phyloP scores from a whole-genome alignment of 768 basidiomycete genomes.

The Pleurotus pulmonarius region DNA sequence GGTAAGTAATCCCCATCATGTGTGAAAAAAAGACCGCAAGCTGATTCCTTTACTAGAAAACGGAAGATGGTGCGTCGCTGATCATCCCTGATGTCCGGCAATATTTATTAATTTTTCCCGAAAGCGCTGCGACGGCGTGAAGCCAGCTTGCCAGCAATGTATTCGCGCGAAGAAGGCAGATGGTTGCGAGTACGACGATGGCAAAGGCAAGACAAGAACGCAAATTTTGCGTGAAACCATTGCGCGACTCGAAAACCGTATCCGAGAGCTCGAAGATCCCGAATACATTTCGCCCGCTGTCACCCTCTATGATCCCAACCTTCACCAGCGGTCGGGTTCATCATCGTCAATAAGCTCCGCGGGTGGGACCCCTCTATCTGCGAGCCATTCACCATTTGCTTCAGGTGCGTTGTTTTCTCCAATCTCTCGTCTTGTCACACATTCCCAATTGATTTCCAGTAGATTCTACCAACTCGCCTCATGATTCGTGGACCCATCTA shows the following conservation, averaged over 20 bases:
- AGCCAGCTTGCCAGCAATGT: conserved; percentile 79
- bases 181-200: conserved; percentile 78
- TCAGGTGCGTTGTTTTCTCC: conserved; percentile 35
- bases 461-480: conserved; percentile 49
- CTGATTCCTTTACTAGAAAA: conserved; percentile 39
- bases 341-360: conserved; percentile 51
- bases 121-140: conserved; percentile 74
- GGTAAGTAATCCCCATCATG: conserved; percentile 32
- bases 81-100: conserved; percentile 1
- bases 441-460: conserved; percentile 7
- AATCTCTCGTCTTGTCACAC: neutral
- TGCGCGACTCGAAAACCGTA: conserved; percentile 63
- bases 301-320: conserved; percentile 66
- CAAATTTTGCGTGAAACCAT: conserved; percentile 79
- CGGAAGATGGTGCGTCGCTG: conserved; percentile 56
- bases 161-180: conserved; percentile 73
- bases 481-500: conserved; percentile 45
- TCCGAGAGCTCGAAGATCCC: conserved; percentile 73
- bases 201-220: conserved; percentile 79
- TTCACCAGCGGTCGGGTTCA: conserved; percentile 47
- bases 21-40: conserved; percentile 9
- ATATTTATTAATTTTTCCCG: conserved; percentile 13
- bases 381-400: conserved; percentile 57
- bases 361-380: conserved; percentile 44
- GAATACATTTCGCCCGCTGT: conserved; percentile 69